These are phyloP conservation scores for Glaciozyma antarctica DNA, from an alignment of 768 basidiomycete species.

Conservation along the genomic window DNA sequence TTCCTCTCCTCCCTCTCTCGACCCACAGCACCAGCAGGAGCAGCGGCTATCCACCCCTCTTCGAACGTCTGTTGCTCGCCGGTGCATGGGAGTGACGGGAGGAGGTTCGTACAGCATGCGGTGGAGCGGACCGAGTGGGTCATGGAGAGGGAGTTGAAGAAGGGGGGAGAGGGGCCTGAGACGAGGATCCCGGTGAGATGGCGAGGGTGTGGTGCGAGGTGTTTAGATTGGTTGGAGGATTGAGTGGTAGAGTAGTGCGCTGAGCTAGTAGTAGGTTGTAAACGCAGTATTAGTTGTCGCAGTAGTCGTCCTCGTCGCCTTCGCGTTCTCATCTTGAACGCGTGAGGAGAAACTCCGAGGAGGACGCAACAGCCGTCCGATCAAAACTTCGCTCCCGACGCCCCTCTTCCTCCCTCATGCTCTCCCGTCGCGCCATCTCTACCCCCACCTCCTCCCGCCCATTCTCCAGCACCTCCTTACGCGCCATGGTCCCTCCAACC, in stretches of 20 bases:
- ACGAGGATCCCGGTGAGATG: conserved; percentile 23
- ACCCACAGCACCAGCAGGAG: background rate
- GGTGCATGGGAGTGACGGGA: conserved; percentile 6
- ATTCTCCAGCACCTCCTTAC: no score
- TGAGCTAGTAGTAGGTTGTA: no score
- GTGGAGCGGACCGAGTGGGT: conserved; percentile 32
- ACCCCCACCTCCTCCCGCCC: no score
- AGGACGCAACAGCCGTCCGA: no score
- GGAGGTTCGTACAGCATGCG: conserved; percentile 17
- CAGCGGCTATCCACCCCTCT: conserved; percentile 21
- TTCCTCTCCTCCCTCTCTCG: background rate
- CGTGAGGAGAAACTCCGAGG: no score
- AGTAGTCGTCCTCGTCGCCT: no score
- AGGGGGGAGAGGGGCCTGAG: background rate
- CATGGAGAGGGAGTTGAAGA: conserved; percentile 4
- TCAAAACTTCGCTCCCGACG: no score
- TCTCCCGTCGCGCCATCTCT: no score
- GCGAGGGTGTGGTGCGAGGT: conserved; percentile 27
- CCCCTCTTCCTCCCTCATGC: no score
- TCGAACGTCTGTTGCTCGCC: conserved; percentile 23
- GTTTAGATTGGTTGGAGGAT: conserved; percentile 32
- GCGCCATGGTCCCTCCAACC: background rate
- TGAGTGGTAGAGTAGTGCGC: no score
- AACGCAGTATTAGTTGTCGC: no score
- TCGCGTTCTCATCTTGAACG: no score